phyloP scores from a whole-genome alignment of 2,329 filamentous ascomycete species.

The Diaporthe caulivora region DNA sequence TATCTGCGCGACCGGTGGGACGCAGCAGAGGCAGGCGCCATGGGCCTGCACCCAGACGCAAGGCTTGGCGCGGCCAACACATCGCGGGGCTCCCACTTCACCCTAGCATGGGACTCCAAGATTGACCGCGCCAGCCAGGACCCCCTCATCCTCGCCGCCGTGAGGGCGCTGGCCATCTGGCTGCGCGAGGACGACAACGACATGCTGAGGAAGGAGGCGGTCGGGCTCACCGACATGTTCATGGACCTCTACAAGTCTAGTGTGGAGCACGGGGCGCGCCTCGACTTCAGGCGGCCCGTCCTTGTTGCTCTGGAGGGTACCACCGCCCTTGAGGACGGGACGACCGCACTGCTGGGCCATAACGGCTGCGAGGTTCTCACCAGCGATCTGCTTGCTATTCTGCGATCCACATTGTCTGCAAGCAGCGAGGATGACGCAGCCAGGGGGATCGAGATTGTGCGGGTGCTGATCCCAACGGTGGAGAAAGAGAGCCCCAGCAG shows the following conservation, averaged over 20 bases:
- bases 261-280: slow-evolving; percentile 42
- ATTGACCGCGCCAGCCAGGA: slow-evolving; percentile 64
- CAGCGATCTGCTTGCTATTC: slow-evolving; percentile 61
- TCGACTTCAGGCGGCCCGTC: slow-evolving; percentile 69
- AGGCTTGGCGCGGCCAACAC: slow-evolving; percentile 59
- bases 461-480: slow-evolving; percentile 65
- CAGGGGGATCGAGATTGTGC: slow-evolving; percentile 68
- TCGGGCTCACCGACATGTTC: slow-evolving; percentile 73
- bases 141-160: slow-evolving; percentile 68
- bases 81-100: slow-evolving; percentile 58
- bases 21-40: slow-evolving; percentile 71
- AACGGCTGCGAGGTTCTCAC: slow-evolving; percentile 67
- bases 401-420: slow-evolving; percentile 50
- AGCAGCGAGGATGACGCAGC: slow-evolving; percentile 51
- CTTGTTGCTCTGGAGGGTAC: slow-evolving; percentile 72
- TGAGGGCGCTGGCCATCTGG: slow-evolving; percentile 73
- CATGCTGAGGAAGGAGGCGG: slow-evolving; percentile 65
- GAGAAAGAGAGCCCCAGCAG: slow-evolving; percentile 60
- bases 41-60: slow-evolving; percentile 71
- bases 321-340: slow-evolving; percentile 60
- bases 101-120: slow-evolving; percentile 70
- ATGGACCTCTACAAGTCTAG: slow-evolving; percentile 69
- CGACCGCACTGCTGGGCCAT: slow-evolving; percentile 61
- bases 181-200: slow-evolving; percentile 77
- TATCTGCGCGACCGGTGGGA: slow-evolving; percentile 80